These are phyloP conservation scores for Aspergillus versicolor DNA, from an alignment of 2,329 filamentous ascomycete species.

Conservation along the genomic window DNA sequence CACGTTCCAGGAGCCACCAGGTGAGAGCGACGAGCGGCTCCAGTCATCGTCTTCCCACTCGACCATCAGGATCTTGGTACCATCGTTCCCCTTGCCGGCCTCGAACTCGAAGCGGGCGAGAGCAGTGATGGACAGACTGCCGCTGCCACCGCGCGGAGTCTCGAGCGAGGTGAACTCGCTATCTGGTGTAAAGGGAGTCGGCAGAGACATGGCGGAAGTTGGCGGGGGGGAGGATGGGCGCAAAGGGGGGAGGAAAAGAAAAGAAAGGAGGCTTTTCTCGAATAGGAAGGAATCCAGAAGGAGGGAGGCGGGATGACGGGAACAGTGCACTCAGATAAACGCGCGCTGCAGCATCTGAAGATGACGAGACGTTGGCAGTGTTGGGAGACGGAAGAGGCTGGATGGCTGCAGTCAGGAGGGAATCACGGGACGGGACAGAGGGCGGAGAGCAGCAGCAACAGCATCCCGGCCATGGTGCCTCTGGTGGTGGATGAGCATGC, in stretches of 20 bases:
- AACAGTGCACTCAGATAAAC: constrained; percentile 6
- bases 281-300: constrained; percentile 8
- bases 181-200: constrained; percentile 30
- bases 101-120: constrained; percentile 87
- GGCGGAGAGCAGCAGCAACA: neutral
- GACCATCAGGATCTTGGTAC: constrained; percentile 89
- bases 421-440: constrained; percentile 9
- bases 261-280: constrained; percentile 5
- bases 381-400: neutral
- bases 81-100: constrained; percentile 71
- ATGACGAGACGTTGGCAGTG: neutral
- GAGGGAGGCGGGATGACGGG: neutral
- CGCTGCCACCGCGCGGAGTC: constrained; percentile 27
- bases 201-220: constrained; percentile 14
- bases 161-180: constrained; percentile 33
- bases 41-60: constrained; percentile 73
- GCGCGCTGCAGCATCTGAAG: constrained; percentile 10
- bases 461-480: neutral
- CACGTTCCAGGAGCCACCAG: constrained; percentile 66
- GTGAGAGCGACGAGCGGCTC: constrained; percentile 39
- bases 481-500: neutral
- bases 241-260: constrained; percentile 3
- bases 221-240: neutral
- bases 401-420: neutral
- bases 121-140: constrained; percentile 52